These are phyloP conservation scores for Stevia rebaudiana DNA, from an alignment of 140 eudicot species.

Conservation along the genomic window DNA sequence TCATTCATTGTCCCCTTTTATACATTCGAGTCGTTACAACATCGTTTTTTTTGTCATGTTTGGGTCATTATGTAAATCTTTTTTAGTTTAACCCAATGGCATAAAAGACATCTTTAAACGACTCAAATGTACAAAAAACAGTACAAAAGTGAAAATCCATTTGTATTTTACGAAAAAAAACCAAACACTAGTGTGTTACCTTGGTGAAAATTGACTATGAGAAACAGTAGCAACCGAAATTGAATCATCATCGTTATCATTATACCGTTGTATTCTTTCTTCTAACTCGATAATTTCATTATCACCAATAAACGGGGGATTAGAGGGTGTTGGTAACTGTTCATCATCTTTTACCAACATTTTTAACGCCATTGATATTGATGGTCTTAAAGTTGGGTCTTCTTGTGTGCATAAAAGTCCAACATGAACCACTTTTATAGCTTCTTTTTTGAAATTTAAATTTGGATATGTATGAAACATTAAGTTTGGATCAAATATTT, in stretches of 20 bases:
- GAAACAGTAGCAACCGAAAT: constrained; percentile 56
- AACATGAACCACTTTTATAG: constrained; percentile 55
- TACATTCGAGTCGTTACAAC: neutral
- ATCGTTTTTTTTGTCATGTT: neutral
- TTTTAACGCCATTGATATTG: constrained; percentile 54
- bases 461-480: constrained; percentile 38
- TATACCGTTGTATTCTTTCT: constrained; percentile 24
- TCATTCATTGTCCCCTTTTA: neutral
- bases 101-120: neutral
- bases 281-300: constrained; percentile 40
- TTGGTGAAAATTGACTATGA: constrained; percentile 51
- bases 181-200: constrained; percentile 19
- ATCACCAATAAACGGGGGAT: constrained; percentile 71
- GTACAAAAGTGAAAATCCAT: neutral
- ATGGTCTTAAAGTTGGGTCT: constrained; percentile 56
- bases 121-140: neutral
- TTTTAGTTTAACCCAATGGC: neutral
- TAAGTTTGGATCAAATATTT: constrained; percentile 68
- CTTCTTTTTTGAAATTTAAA: constrained; percentile 31
- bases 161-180: neutral
- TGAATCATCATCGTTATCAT: constrained; percentile 20
- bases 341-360: constrained; percentile 62
- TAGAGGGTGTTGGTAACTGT: constrained; percentile 55
- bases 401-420: constrained; percentile 86
- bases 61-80: too few relatives aligned